Conservation (phyloP, 2,329 filamentous ascomycete species). For the Fusarium pseudograminearum region DNA sequence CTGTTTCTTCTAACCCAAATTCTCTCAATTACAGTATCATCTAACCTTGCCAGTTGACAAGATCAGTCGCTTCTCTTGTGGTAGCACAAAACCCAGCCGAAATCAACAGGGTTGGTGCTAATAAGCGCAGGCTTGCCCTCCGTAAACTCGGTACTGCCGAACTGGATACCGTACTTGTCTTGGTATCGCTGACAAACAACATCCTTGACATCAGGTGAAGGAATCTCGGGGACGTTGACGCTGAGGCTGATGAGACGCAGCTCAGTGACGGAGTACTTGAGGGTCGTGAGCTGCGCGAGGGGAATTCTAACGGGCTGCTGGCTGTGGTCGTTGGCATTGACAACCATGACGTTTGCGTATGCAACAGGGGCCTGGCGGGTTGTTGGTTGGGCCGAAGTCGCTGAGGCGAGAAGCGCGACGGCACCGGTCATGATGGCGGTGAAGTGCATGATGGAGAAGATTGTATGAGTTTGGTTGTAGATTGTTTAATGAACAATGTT, state of each 20-base stretch:
- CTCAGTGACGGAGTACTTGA: constrained; percentile 25
- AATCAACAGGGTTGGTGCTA: constrained; percentile 36
- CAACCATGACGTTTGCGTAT: constrained; percentile 18
- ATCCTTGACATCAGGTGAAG: constrained; percentile 13
- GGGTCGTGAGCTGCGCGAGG: constrained; percentile 29
- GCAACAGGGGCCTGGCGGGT: constrained; percentile 13
- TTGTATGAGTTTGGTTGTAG: not conserved
- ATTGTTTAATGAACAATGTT: not conserved
- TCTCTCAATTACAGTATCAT: fast-evolving
- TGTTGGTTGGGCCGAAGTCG: constrained; percentile 4
- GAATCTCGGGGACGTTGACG: constrained; percentile 13
- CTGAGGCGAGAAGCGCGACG: constrained; percentile 10
- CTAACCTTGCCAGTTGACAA: fast-evolving
- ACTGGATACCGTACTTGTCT: constrained; percentile 31
- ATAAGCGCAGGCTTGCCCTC: constrained; percentile 27
- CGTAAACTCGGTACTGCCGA: constrained; percentile 26
- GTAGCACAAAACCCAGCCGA: constrained; percentile 33
- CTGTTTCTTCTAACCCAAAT: not conserved
- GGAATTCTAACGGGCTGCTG: constrained; percentile 31
- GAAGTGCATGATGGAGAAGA: constrained; percentile 18
- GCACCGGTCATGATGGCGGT: constrained; percentile 12
- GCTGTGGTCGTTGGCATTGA: constrained; percentile 23
- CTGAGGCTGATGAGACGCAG: constrained; percentile 20
- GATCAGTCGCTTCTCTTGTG: constrained; percentile 1
- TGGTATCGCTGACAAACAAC: constrained; percentile 32